These are phyloP conservation scores for Hemisphaericaspora subhashii DNA, from an alignment of 1,139 yeast genomes.

Conservation along the genomic window DNA sequence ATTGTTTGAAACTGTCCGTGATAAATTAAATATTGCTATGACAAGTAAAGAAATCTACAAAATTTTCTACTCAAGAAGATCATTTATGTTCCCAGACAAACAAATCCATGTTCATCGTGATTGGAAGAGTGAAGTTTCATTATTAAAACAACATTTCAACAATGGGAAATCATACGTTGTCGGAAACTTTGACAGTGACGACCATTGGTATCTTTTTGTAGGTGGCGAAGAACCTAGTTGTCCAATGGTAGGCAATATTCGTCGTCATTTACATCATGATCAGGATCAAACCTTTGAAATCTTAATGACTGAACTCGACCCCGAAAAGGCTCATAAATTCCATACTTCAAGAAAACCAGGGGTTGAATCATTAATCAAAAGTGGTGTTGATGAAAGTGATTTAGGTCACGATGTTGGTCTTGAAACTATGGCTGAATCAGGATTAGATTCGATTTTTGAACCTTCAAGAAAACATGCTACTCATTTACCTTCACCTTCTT, in stretches of 20 bases:
- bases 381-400: conserved; percentile 55
- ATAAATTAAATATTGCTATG: conserved; percentile 17
- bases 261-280: conserved; percentile 1
- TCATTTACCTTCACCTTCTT: conserved; percentile 42
- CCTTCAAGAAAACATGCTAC: conserved; percentile 12
- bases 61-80: conserved; percentile 86
- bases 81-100: conserved; percentile 88
- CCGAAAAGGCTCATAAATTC: conserved; percentile 59
- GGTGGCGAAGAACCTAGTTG: conserved; percentile 39
- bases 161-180: conserved; percentile 74
- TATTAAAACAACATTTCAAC: conserved; percentile 62
- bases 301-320: conserved; percentile 83
- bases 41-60: conserved; percentile 50
- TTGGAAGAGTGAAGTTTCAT: conserved; percentile 79
- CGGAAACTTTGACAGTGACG: conserved; percentile 70
- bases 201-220: conserved; percentile 89
- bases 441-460: conserved; percentile 59
- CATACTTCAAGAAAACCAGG: conserved; percentile 59
- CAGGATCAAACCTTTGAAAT: conserved; percentile 83
- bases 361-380: conserved; percentile 29
- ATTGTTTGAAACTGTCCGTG: conserved; percentile 52
- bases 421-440: conserved; percentile 61
- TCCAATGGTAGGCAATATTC: background rate
- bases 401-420: conserved; percentile 78
- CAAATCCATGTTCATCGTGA: conserved; percentile 80